phyloP scores from a whole-genome alignment of 768 basidiomycete species.

The Hypsizygus marmoreus region DNA sequence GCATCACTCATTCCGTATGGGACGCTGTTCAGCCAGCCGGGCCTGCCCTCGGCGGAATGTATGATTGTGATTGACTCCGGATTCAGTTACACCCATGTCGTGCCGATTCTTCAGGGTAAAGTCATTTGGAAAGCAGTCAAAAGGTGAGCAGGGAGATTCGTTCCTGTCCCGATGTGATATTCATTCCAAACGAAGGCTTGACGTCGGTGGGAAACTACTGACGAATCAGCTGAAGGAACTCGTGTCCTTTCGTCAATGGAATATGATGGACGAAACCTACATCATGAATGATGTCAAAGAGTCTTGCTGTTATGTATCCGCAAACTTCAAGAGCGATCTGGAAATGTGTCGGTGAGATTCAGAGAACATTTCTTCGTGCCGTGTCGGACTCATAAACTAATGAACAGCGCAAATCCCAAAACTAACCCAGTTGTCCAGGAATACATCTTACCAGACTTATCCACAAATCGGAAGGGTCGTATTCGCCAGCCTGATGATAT shows the following conservation, averaged over 20 bases:
- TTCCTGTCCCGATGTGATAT: slow-evolving; percentile 14
- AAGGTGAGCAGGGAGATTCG: slow-evolving; percentile 48
- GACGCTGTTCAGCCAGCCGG: slow-evolving; percentile 56
- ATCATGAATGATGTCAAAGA: slow-evolving; percentile 95
- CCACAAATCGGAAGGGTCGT: slow-evolving; percentile 61
- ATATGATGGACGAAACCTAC: slow-evolving; percentile 97
- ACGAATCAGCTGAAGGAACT: slow-evolving; percentile 96
- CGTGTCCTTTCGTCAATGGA: slow-evolving; percentile 94
- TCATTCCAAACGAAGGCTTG: slow-evolving; percentile 58
- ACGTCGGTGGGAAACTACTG: slow-evolving; percentile 92
- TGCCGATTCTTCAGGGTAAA: slow-evolving; percentile 76
- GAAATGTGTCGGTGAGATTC: slow-evolving; percentile 86
- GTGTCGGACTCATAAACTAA: slow-evolving; percentile 14
- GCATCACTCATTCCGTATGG: slow-evolving; percentile 81
- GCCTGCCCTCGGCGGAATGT: slow-evolving; percentile 69
- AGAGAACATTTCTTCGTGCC: slow-evolving; percentile 32
- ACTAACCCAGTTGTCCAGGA: slow-evolving; percentile 77
- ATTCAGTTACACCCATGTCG: slow-evolving; percentile 92
- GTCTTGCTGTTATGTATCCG: slow-evolving; percentile 83
- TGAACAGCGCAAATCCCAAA: slow-evolving; percentile 51
- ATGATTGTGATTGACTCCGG: slow-evolving; percentile 85
- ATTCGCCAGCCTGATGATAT: slow-evolving; percentile 56
- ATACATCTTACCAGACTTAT: slow-evolving; percentile 89
- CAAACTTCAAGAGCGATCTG: slow-evolving; percentile 69
- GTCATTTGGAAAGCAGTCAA: slow-evolving; percentile 83